phyloP scores from a whole-genome alignment of 2,329 filamentous ascomycete species.

The Pseudogymnoascus sp. region DNA sequence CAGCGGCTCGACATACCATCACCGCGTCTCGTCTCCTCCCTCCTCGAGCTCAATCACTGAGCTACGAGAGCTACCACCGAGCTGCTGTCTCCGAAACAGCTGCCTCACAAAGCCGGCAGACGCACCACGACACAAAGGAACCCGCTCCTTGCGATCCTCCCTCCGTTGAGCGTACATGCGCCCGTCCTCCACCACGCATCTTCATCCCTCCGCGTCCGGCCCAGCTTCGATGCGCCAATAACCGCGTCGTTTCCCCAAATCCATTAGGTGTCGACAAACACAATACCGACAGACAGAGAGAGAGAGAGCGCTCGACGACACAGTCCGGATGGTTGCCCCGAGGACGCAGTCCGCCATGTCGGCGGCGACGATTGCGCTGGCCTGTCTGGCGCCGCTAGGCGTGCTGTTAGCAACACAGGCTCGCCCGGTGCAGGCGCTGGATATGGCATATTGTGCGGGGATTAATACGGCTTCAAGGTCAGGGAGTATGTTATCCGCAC shows the following conservation, averaged over 20 bases:
- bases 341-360: constrained; percentile 1
- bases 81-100: constrained; percentile 2
- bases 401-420: background rate
- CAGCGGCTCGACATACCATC: background rate
- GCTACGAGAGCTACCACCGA: background rate
- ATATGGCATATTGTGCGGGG: background rate
- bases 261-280: background rate
- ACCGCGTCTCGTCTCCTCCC: background rate
- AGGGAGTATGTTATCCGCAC: background rate
- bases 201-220: background rate
- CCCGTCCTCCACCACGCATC: background rate
- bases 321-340: background rate
- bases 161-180: background rate
- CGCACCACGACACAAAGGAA: background rate
- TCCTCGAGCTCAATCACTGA: background rate
- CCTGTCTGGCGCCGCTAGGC: background rate
- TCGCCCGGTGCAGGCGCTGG: background rate
- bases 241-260: background rate
- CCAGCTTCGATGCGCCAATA: background rate
- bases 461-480: background rate
- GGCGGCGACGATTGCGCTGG: background rate
- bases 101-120: background rate
- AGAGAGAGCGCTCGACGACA: background rate
- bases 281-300: background rate
- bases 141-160: background rate